phyloP scores from a whole-genome alignment of 192 early-diverging fungal species.

The Chytriomyces sp. region DNA sequence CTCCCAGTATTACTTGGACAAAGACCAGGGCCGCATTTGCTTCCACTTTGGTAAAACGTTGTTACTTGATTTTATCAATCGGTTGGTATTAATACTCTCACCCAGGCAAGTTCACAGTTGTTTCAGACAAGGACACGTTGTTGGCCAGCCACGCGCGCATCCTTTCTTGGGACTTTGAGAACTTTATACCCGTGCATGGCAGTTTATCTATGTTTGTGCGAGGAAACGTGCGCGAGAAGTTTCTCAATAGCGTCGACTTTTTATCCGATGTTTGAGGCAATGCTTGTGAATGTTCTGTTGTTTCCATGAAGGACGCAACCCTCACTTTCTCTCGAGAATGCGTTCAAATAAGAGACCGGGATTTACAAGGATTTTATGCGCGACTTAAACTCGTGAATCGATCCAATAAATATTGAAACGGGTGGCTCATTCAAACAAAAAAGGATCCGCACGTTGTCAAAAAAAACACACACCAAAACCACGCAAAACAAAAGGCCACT shows the following conservation, averaged over 20 bases:
- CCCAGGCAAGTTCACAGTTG: slow-evolving; percentile 1
- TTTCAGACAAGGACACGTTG: not conserved
- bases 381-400: not conserved
- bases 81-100: not conserved
- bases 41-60: slow-evolving; percentile 12
- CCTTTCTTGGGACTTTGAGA: slow-evolving; percentile 12
- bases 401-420: not conserved
- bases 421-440: not conserved
- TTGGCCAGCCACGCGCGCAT: not conserved
- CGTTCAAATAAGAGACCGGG: not conserved
- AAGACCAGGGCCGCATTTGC: not conserved
- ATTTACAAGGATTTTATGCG: not conserved
- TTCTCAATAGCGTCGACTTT: not conserved
- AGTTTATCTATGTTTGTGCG: not conserved
- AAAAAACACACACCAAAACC: not conserved
- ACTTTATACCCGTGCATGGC: slow-evolving; percentile 13
- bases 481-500: not conserved
- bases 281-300: no score
- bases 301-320: no score
- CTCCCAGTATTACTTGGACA: not conserved
- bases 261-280: not conserved
- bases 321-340: no score
- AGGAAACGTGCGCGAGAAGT: not conserved
- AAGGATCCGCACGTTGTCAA: not conserved
- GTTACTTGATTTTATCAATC: not conserved